These are phyloP conservation scores for Vigna angularis DNA, from an alignment of 306 rosid genomes.

Conservation along the genomic window DNA sequence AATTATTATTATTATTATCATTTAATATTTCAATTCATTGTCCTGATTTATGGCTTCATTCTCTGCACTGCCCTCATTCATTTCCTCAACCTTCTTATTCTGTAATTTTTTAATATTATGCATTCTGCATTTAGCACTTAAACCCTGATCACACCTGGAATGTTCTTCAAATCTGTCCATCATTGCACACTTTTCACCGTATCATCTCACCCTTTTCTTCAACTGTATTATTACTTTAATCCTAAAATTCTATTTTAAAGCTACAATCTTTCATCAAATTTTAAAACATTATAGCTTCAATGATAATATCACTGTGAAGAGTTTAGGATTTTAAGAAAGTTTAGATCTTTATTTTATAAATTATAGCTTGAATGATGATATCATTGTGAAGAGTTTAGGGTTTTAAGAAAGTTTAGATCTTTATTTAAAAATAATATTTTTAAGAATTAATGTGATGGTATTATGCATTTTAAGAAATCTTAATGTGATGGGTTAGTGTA, in stretches of 20 bases:
- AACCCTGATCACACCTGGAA: conserved; percentile 53
- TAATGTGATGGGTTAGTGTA: too few relatives aligned
- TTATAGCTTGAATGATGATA: too few relatives aligned
- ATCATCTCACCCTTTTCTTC: background rate
- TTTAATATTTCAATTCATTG: background rate
- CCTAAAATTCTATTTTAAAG: too few relatives aligned
- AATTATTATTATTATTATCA: too few relatives aligned
- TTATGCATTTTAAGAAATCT: background rate
- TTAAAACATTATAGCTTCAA: too few relatives aligned
- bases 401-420: too few relatives aligned
- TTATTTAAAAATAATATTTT: too few relatives aligned
- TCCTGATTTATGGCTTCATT: conserved; percentile 20
- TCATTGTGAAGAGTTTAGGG: too few relatives aligned
- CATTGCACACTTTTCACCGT: conserved; percentile 2
- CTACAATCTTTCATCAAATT: too few relatives aligned
- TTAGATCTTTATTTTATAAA: too few relatives aligned
- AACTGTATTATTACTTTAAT: background rate
- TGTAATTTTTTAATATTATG: background rate
- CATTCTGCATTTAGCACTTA: conserved; percentile 13
- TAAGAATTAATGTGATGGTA: background rate
- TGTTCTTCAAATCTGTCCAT: conserved; percentile 56
- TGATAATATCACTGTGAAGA: too few relatives aligned
- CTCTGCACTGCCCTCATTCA: conserved; percentile 37
- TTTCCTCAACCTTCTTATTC: background rate
- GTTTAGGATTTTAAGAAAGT: too few relatives aligned